Evolutionary conservation across 768 basidiomycete species (phyloP), one percentile per base, ranked within the genome.

Genomic region (Russula dissimulans): DNA sequence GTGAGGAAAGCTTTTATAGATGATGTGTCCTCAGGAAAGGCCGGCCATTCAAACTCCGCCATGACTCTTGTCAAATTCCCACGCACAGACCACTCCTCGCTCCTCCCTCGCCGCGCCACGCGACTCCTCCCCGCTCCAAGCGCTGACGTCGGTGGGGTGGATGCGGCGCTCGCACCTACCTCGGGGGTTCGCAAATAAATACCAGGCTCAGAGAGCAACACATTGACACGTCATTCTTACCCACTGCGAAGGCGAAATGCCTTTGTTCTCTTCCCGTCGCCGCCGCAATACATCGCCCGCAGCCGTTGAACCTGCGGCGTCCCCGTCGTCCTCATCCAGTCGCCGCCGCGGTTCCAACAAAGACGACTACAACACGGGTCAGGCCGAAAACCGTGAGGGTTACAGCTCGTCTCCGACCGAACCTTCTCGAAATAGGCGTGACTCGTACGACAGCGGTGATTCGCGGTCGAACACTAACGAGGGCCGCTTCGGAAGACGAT

Each of bases 81-180:
- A 78, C 78, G 78, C 78, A 79, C 76, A 63, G 77, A 72, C 77
- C 78, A 70, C 6, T n/a, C 15, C 39, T 26, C n/a, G n/a, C n/a
- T n/a, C n/a, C n/a, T n/a, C n/a, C n/a, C n/a, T n/a, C 4, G 18
- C 34, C 14, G 22, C 29, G 43, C 39, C 8, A 14, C 31, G 31
- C 1, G 14, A 32, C 47, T 48, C 47, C 48, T 34, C 32, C 48
- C n/a, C 31, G 31, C 10, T 41, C 10, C 15, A 14, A 15, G 14
- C 36, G 36, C 14, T 46, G 26, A 6, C 26, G 10, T 46, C 10
- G 45, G 26, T 17, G 29, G 8, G 11, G 18, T 22, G 50, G 9
- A 38, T n/a, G n/a, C n/a, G n/a, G n/a, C n/a, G 22, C 22, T 26
- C 22, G 22, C 22, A 26, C 22, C 22, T 26, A 26, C 22, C 22